Evolutionary conservation across 495 filamentous ascomycete species (phyloP), one percentile per base, ranked within the genome.

Genomic region (Penicillium silybi): DNA sequence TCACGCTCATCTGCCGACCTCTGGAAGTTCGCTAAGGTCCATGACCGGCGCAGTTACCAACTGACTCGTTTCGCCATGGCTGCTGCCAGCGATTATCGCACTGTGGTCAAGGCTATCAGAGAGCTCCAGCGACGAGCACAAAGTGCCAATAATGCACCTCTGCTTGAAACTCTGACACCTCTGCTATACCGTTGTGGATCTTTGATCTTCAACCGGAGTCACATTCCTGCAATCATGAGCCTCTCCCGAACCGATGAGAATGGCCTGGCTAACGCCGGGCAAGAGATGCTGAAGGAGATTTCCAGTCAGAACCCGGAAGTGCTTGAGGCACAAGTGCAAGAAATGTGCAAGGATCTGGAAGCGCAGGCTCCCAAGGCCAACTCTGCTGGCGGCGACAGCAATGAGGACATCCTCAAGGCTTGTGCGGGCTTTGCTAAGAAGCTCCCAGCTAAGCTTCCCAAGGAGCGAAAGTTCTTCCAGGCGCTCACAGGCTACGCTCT

Each of bases 271-370:
- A 70, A 79, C 8, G 81, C 88, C 0, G 93, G 93, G 7, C 91
- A 97, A 56, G 90, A 96, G 63, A 81, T 97, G 41, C 78, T 97
- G 22, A 92, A 90, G 61, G 89, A 97, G 61, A 95, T 99, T 26
- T 97, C 93, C 0, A 82, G 86, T 38, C 82, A 80, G 18, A 95
- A 90, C 42, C 92, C 93, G 0, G 87, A 90, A 49, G 81, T 97
- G 8, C 86, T 99, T 67, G 88, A 90, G 67, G 87, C 89, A 1
- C 92, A 97, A 57, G 85, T 97, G 5, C 87, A 89, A 41, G 92
- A 96, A 57, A 86, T 99, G 48, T 96, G 91, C 70, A 89, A 87
- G 59, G 80, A 87, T 34, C 76, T 99, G 7, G 82, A 88, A 57
- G 82, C 88, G 18, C 82, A 90, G 62, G 88, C 90, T 6, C 92